Conservation (phyloP, 1,139 yeast genomes). For the Debaryomyces udenii region DNA sequence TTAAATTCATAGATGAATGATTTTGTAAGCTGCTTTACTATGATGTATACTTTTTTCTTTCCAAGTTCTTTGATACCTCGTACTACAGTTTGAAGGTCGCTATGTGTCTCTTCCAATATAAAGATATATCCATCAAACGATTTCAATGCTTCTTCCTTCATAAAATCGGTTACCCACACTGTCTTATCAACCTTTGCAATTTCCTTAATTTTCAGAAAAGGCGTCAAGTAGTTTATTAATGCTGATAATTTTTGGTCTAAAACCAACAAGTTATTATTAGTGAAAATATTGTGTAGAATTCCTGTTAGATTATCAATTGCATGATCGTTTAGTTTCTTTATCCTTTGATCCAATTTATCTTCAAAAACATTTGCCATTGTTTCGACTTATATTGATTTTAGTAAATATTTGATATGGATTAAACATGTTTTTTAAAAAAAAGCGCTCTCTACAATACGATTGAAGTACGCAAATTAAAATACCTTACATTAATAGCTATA, state of each 20-base stretch:
- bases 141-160: conserved; percentile 20
- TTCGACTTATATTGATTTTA: too few species aligned
- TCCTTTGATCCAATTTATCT: background rate
- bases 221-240: conserved; percentile 59
- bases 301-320: conserved; percentile 27
- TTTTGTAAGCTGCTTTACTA: conserved; percentile 36
- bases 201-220: conserved; percentile 59
- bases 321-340: conserved; percentile 19
- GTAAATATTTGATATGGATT: background rate
- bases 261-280: conserved; percentile 48
- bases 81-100: conserved; percentile 14
- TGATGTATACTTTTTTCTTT: conserved; percentile 25
- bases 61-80: conserved; percentile 17
- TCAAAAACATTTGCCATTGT: conserved; percentile 5
- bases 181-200: conserved; percentile 61
- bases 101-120: conserved; percentile 28
- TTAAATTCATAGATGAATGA: conserved; percentile 34
- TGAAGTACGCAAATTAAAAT: too few species aligned
- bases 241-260: conserved; percentile 60
- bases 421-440: background rate
- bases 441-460: conserved; percentile 1
- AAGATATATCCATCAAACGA: conserved; percentile 41
- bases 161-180: conserved; percentile 53
- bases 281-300: conserved; percentile 29
- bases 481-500: too few species aligned